Percentiles rank a stretch among this genome's conserved stretches.
phyloP scores from a whole-genome alignment of 139 green algal genomes.

The Tetradesmus obliquus region DNA sequence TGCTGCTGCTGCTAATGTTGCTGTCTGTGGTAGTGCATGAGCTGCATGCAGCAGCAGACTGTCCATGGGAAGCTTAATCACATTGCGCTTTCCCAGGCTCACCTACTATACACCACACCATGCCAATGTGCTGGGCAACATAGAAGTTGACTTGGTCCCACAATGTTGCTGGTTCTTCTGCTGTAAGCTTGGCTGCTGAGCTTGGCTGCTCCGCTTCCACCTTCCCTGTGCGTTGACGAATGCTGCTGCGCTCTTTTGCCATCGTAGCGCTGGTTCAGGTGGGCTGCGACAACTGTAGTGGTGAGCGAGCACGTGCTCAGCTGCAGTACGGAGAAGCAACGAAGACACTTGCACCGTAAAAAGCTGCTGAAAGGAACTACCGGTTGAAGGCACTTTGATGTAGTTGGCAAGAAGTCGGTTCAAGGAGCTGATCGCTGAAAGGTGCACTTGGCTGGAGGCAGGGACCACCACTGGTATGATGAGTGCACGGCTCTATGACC shows the following conservation, averaged over 20 bases:
- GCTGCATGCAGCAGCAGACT: background rate
- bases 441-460: background rate
- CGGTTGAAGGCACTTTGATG: background rate
- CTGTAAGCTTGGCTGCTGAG: background rate
- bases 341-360: background rate
- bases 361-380: background rate
- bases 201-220: background rate
- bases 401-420: background rate
- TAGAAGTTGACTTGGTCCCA: background rate
- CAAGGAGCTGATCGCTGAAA: background rate
- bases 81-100: background rate
- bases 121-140: constrained; percentile 14
- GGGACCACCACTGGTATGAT: background rate
- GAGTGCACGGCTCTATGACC: background rate
- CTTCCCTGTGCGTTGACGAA: background rate
- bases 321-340: background rate
- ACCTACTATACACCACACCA: constrained; percentile 6
- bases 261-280: background rate
- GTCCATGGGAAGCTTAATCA: background rate
- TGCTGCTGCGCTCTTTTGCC: background rate
- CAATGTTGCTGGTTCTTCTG: background rate
- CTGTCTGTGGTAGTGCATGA: background rate
- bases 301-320: background rate
- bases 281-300: background rate
- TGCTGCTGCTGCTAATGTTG: background rate